A percentile compares a stretch with the other conserved stretches of the same genome.
phyloP scores from a whole-genome alignment of 495 filamentous ascomycete genomes.

The Penicillium alfredii region DNA sequence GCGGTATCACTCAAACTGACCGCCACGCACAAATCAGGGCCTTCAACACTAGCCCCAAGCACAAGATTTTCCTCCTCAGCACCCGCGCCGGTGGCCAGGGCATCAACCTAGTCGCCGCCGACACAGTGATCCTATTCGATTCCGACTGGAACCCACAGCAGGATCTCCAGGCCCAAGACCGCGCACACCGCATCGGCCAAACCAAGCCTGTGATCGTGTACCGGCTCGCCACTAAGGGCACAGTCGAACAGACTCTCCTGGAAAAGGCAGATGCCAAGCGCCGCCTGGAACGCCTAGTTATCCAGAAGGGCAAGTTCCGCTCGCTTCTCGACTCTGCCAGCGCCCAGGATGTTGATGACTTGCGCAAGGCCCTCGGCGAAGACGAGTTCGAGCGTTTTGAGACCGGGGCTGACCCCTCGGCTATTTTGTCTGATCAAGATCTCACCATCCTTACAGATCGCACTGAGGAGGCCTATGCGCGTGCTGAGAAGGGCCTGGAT shows the following conservation, averaged over 20 bases:
- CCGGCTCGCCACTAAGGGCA: slow-evolving; percentile 86
- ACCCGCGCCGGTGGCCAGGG: slow-evolving; percentile 92
- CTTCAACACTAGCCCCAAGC: slow-evolving; percentile 69
- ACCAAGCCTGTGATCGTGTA: slow-evolving; percentile 90
- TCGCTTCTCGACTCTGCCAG: slow-evolving; percentile 41
- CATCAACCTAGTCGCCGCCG: slow-evolving; percentile 75
- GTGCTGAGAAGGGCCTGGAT: slow-evolving; percentile 66
- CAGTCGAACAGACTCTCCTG: slow-evolving; percentile 84
- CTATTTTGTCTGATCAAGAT: slow-evolving; percentile 71
- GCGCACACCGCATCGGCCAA: slow-evolving; percentile 91
- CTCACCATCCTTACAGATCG: slow-evolving; percentile 75
- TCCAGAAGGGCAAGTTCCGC: slow-evolving; percentile 78
- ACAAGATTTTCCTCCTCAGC: slow-evolving; percentile 78
- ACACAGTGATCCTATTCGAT: slow-evolving; percentile 71
- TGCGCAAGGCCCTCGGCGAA: slow-evolving; percentile 42
- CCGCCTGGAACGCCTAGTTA: slow-evolving; percentile 89
- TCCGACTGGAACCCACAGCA: slow-evolving; percentile 98
- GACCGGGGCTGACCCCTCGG: slow-evolving; percentile 41
- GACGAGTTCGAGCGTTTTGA: slow-evolving; percentile 55
- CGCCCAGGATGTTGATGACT: slow-evolving; percentile 37
- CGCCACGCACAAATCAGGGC: slow-evolving; percentile 75
- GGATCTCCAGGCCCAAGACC: slow-evolving; percentile 93
- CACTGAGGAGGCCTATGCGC: slow-evolving; percentile 76
- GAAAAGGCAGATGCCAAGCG: slow-evolving; percentile 88
- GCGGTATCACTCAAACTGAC: slow-evolving; percentile 72